These are phyloP conservation scores for Phyllosticta citrichinensis DNA, from an alignment of 2,329 filamentous ascomycete genomes.

Conservation along the genomic window DNA sequence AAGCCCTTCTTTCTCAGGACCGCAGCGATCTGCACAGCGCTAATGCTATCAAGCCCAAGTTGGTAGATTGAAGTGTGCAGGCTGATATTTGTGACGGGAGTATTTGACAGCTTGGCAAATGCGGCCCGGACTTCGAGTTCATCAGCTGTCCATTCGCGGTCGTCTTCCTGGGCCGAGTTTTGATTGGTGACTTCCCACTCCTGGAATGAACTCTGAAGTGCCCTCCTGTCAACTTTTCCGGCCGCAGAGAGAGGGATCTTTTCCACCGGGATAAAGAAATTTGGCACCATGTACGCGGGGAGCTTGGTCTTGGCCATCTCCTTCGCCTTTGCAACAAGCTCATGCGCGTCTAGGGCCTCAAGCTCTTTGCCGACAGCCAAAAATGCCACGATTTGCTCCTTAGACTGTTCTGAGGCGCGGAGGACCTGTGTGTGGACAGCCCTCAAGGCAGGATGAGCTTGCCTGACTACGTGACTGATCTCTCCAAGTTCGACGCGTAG, in stretches of 20 bases:
- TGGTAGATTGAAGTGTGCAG: slow-evolving; percentile 67
- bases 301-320: slow-evolving; percentile 16
- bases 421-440: slow-evolving; percentile 24
- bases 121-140: slow-evolving; percentile 47
- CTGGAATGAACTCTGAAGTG: slow-evolving; percentile 22
- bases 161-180: slow-evolving; percentile 5
- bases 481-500: slow-evolving; percentile 29
- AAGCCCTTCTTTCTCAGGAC: slow-evolving; percentile 52
- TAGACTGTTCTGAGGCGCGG: slow-evolving; percentile 17
- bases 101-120: slow-evolving; percentile 49
- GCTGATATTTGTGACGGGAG: slow-evolving; percentile 41
- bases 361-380: slow-evolving; percentile 12
- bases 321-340: slow-evolving; percentile 16
- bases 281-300: slow-evolving; percentile 30
- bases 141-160: slow-evolving; percentile 37
- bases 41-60: slow-evolving; percentile 87
- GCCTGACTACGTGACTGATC: slow-evolving; percentile 24
- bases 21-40: slow-evolving; percentile 65
- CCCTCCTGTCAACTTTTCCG: slow-evolving; percentile 31
- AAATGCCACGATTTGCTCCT: slow-evolving; percentile 28
- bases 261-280: slow-evolving; percentile 24
- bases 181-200: slow-evolving; percentile 11
- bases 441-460: slow-evolving; percentile 15
- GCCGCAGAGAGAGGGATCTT: slow-evolving; percentile 28
- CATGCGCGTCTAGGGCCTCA: slow-evolving; percentile 2